These are phyloP conservation scores for Leptographium wingfieldii DNA, from an alignment of 2,329 filamentous ascomycete genomes.

Conservation along the genomic window DNA sequence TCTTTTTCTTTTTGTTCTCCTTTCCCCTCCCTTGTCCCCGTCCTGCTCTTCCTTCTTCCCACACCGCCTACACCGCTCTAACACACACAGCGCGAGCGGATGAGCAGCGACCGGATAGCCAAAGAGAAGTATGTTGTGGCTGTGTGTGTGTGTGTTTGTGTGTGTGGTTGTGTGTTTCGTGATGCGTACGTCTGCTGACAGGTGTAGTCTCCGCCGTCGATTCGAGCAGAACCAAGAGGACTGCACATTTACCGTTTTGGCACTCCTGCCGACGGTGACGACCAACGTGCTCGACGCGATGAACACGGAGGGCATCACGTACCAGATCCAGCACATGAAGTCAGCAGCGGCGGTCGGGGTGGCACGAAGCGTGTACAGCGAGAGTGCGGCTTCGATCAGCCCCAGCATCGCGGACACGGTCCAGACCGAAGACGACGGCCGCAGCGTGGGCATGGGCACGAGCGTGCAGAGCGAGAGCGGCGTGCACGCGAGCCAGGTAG, in stretches of 20 bases:
- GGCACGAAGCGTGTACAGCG: conserved; percentile 25
- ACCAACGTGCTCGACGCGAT: conserved; percentile 78
- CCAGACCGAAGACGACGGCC: conserved; percentile 69
- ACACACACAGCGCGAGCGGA: conserved; percentile 62
- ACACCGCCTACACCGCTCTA: neutral
- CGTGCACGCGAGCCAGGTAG: conserved; percentile 68
- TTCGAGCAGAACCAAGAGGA: conserved; percentile 99
- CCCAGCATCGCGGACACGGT: conserved; percentile 56
- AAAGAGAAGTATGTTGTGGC: conserved; percentile 69
- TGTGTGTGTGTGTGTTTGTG: neutral
- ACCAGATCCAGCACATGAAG: conserved; percentile 91
- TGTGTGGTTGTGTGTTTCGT: neutral
- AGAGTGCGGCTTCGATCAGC: conserved; percentile 36
- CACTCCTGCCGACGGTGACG: conserved; percentile 80
- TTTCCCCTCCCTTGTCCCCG: neutral
- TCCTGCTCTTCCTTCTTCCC: neutral
- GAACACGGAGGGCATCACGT: conserved; percentile 83
- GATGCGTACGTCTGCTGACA: neutral
- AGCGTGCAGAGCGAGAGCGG: conserved; percentile 64
- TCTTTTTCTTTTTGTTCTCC: neutral
- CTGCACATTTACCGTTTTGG: conserved; percentile 96
- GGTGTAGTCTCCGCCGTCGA: conserved; percentile 67
- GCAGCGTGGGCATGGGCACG: conserved; percentile 55
- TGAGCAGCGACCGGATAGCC: conserved; percentile 90
- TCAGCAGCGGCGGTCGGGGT: conserved; percentile 34